Percentiles rank a stretch among this genome's conserved stretches.
Conservation (phyloP, 805 yeast genomes). For the Cyberlindnera nakhonratchasimensis region DNA sequence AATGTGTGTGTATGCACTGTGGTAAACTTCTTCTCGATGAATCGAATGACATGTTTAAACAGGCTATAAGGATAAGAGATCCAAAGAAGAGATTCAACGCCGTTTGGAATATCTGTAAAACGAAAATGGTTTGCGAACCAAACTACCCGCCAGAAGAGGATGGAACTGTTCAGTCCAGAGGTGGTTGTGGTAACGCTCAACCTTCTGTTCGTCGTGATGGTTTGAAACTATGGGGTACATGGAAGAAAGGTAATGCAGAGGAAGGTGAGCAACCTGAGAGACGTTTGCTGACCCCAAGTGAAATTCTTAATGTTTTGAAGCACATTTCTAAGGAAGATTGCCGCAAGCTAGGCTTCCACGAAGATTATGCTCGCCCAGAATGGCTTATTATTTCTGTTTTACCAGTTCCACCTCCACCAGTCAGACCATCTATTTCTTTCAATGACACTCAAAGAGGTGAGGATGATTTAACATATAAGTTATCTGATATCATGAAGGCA, state of each 20-base stretch:
- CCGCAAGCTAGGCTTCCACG: conserved; percentile 78
- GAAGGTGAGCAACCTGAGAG: conserved; percentile 92
- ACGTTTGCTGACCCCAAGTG: conserved; percentile 82
- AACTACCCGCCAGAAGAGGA: conserved; percentile 68
- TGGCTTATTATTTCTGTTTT: conserved; percentile 97
- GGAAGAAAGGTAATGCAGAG: conserved; percentile 83
- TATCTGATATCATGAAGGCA: conserved; percentile 95
- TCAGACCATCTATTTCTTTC: conserved; percentile 96
- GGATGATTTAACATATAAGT: conserved; percentile 96
- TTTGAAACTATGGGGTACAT: conserved; percentile 93
- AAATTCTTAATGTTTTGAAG: conserved; percentile 85
- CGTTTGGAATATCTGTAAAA: conserved; percentile 88
- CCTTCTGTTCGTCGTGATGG: conserved; percentile 97
- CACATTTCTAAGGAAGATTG: conserved; percentile 88
- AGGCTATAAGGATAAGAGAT: conserved; percentile 83
- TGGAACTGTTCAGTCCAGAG: conserved; percentile 59
- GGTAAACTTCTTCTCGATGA: conserved; percentile 92
- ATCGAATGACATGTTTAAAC: conserved; percentile 63
- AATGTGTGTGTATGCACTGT: conserved; percentile 98
- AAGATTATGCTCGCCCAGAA: conserved; percentile 97
- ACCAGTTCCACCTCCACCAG: conserved; percentile 99
- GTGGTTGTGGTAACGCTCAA: conserved; percentile 97
- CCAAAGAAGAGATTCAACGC: conserved; percentile 96
- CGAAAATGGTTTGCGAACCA: conserved; percentile 94
- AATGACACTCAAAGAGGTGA: conserved; percentile 98